These are phyloP conservation scores for Solanum habrochaites DNA, from an alignment of 257 asterid genomes.

Conservation along the genomic window DNA sequence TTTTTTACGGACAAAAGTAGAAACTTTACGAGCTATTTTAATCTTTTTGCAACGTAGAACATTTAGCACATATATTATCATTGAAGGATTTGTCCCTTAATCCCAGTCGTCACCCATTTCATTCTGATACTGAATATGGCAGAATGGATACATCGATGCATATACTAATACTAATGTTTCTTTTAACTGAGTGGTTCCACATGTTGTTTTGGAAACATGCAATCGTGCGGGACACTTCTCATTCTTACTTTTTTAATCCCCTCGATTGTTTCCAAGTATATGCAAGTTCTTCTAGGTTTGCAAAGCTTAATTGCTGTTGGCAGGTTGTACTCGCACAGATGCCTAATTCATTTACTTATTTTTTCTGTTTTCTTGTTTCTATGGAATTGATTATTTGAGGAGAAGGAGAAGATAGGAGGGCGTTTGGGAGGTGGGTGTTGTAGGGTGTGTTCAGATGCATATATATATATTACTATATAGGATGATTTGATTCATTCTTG, in stretches of 20 bases:
- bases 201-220: background rate
- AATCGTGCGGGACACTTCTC: background rate
- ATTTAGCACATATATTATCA: background rate
- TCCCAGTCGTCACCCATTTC: background rate
- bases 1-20: background rate
- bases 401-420: background rate
- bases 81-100: background rate
- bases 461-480: background rate
- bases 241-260: background rate
- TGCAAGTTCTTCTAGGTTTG: background rate
- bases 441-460: background rate
- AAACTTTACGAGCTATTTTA: background rate
- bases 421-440: background rate
- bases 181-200: background rate
- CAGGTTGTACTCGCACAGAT: background rate
- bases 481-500: background rate
- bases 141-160: background rate
- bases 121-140: background rate
- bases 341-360: background rate
- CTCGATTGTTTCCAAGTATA: background rate
- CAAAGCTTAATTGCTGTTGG: background rate
- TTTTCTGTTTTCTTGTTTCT: background rate
- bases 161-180: background rate
- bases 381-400: background rate
- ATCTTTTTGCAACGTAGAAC: background rate